Base-by-base conservation (phyloP, 441 rosid species). In the Cnidoscolus chayamansa region DNA sequence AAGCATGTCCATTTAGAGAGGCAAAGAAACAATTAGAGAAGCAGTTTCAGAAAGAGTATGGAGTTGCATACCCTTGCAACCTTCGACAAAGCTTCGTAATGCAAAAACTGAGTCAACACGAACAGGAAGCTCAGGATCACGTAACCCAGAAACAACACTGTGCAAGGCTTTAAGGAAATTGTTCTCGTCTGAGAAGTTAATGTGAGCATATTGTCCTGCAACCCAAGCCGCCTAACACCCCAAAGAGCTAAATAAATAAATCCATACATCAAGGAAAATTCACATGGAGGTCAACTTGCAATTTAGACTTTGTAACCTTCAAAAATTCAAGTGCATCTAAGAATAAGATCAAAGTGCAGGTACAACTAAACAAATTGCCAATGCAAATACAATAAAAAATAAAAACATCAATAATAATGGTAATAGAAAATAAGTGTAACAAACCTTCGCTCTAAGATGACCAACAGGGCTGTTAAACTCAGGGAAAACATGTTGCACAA, bases 91-190 rank as follows among this genome's bases (percentile, higher is more conserved):
- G 65, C 90, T 89, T 74, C 98, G 86, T 86, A 95, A 80, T 37
- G 99, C 99, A 85, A 95, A 95, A 80, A 91, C 97, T 6, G 98
- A 93, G 80, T 95, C 99, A 76, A 95, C 93, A 78, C 99, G 94
- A 82, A 95, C 99, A 82, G 99, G 99, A 78, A 95, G 97, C 76
- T 93, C 97, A 1, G 84, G 87, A 85, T 95, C 99, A 78, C 92
- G 93, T 89, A 96, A 76, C 51, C 98, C 99, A 51, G 97, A 78
- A 72, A 96, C 97, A 80, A 93, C 94, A 82, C 95, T 83, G 68
- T 85, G 97, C 81, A 93, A 79, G 63, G 98, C 97, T 79, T 86
- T 88, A 45, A 86, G 86, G 75, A 89, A 96, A 84, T 91, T 91
- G 80, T 81, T 87, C 81, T 86, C 94, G 70, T 96, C 97, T 43